A percentile compares a stretch with the other conserved stretches of the same genome.
Conservation (phyloP, 345 rosid genomes). For the Carallia brachiata region DNA sequence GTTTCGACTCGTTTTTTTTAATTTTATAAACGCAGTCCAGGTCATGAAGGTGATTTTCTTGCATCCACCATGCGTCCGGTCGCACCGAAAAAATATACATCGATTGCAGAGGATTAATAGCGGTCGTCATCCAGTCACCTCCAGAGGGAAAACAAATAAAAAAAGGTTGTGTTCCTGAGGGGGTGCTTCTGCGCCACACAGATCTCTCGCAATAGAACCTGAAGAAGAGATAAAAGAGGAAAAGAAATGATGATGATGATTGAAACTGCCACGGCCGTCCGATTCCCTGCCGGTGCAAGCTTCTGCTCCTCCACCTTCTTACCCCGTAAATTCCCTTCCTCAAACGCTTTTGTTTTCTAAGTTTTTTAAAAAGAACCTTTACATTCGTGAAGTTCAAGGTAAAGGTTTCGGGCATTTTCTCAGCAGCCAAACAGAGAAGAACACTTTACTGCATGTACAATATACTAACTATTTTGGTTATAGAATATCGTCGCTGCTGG, state of each 20-base stretch:
- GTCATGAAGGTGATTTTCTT: not conserved
- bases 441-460: not conserved
- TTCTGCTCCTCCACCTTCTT: conserved; percentile 48
- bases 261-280: conserved; percentile 63
- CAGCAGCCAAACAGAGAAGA: conserved; percentile 14
- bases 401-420: conserved; percentile 29
- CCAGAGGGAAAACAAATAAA: too few relatives aligned
- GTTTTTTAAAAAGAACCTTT: not conserved
- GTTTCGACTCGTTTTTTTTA: not conserved
- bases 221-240: not conserved
- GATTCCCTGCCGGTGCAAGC: conserved; percentile 53
- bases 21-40: not conserved
- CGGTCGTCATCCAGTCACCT: conserved; percentile 19
- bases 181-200: not conserved
- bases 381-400: not conserved
- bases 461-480: conserved; percentile 5
- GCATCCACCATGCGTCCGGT: not conserved
- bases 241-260: conserved; percentile 40
- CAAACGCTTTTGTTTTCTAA: not conserved
- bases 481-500: conserved; percentile 52
- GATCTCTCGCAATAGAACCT: not conserved
- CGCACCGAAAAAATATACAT: not conserved
- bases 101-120: not conserved
- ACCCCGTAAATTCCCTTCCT: conserved; percentile 37
- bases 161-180: not conserved